phyloP scores from a whole-genome alignment of 177 flowering plant genomes.

The Vitis hybrid region DNA sequence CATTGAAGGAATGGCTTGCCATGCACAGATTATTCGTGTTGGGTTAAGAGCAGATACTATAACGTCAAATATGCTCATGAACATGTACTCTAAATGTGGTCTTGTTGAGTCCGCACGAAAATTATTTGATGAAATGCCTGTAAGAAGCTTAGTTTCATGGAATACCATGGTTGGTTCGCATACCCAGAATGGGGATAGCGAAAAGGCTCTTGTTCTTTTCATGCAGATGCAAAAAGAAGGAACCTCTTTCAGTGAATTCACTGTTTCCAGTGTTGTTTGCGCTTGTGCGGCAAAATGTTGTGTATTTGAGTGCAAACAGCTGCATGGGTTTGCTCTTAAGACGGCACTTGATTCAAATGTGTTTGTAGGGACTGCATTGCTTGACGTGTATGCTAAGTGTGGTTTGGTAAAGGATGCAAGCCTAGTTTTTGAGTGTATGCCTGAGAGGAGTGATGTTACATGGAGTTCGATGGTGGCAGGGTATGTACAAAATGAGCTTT shows the following conservation, averaged over 20 bases:
- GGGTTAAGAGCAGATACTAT: slow-evolving; percentile 40
- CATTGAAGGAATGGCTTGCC: slow-evolving; percentile 51
- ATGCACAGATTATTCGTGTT: slow-evolving; percentile 33
- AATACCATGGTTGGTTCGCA: slow-evolving; percentile 63
- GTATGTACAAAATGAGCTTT: slow-evolving; percentile 59
- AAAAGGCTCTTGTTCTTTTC: slow-evolving; percentile 49
- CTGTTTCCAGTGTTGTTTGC: slow-evolving; percentile 65
- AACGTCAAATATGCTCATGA: slow-evolving; percentile 65
- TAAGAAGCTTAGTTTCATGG: slow-evolving; percentile 64
- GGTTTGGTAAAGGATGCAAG: slow-evolving; percentile 43
- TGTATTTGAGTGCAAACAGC: slow-evolving; percentile 50
- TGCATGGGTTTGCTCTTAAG: slow-evolving; percentile 67
- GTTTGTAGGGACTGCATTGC: slow-evolving; percentile 70
- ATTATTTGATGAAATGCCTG: slow-evolving; percentile 57
- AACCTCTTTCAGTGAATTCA: slow-evolving; percentile 42
- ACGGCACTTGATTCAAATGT: slow-evolving; percentile 37
- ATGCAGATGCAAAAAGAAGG: slow-evolving; percentile 51
- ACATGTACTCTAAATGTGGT: slow-evolving; percentile 68
- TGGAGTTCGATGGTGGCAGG: slow-evolving; percentile 89
- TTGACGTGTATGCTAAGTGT: slow-evolving; percentile 75
- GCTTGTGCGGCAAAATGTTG: slow-evolving; percentile 61
- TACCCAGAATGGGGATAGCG: slow-evolving; percentile 37
- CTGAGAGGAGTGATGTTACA: slow-evolving; percentile 55
- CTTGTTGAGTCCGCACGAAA: slow-evolving; percentile 40
- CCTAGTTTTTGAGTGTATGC: slow-evolving; percentile 48